Percentiles rank a stretch among this genome's conserved stretches.
Evolutionary conservation across 208 protist species (phyloP).

Genomic region (Spironucleus salmonicida): DNA sequence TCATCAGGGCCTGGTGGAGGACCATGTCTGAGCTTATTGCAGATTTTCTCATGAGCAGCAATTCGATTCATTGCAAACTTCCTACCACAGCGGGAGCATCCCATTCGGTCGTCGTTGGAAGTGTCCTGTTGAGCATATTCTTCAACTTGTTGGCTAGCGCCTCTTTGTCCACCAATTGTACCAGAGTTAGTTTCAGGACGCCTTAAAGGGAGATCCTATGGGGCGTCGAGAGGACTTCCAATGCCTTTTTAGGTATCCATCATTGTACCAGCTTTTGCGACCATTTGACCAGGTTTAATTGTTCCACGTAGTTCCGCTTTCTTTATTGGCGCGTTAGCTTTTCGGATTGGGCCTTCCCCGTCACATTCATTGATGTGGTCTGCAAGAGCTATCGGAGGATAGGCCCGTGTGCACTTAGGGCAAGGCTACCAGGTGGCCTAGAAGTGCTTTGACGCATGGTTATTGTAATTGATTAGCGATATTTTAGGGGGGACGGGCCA

Average conservation of each 20-base stretch:
- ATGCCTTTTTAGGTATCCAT: no score
- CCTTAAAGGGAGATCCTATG: no score
- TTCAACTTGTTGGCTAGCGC: no score
- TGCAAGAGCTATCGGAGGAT: background rate
- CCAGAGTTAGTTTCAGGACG: no score
- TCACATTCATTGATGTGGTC: slow-evolving; percentile 20
- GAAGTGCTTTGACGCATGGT: background rate
- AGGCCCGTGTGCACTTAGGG: background rate
- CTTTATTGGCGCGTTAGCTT: no score
- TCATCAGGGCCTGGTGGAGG: background rate
- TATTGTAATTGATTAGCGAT: background rate
- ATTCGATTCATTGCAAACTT: slow-evolving; percentile 7
- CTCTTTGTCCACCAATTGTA: no score
- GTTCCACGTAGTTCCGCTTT: no score
- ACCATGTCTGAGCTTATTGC: background rate
- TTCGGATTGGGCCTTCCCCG: no score
- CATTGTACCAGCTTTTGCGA: no score
- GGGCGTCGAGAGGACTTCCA: no score
- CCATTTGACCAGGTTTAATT: no score
- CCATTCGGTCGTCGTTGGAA: background rate
- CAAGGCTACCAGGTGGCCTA: background rate
- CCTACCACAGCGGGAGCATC: background rate
- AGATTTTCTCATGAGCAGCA: background rate
- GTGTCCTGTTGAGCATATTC: no score
- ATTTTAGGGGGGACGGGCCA: slow-evolving; percentile 17